Base-by-base conservation (phyloP, 768 basidiomycete genomes). In the Roridomyces roridus region DNA sequence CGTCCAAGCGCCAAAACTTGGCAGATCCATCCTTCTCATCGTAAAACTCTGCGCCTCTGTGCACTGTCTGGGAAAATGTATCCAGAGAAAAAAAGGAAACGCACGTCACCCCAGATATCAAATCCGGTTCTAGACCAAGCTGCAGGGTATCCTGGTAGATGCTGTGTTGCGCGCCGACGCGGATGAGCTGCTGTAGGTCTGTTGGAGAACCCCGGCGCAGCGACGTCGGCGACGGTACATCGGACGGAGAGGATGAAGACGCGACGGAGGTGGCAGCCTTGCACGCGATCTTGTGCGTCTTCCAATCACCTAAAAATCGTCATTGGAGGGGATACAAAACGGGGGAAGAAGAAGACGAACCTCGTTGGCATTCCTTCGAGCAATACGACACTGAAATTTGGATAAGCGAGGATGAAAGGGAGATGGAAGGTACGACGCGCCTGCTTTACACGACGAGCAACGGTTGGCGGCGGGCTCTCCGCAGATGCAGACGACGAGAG, bases 201-300 rank as follows among this genome's bases (percentile, higher is more conserved):
- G 17, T 46, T 3, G 34, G 6, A 15, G 31, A 21, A 26, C 55
- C 41, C 7, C 29, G 29, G 29, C 29, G 29, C 14, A 31, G 14
- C 7, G 29, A 31, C 14, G 14, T 14, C 7, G 29, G 29, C 29
- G 29, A 31, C 14, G 29, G 29, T 7, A 14, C 14, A 31, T n/a
- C n/a, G n/a, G 29, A 7, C 6, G 29, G 29, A 31, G 7, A 31
- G 7, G 29, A 31, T 31, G 29, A 31, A n/a, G n/a, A n/a, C n/a
- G 51, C 8, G 14, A 17, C 14, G 31, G 35, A 24, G 4, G 54
- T 46, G 28, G 41, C 26, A 14, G 39, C 24, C 36, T 55, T 63
- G 37, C 62, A 63, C 18, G 47, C 39, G 18, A 36, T 34, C 23
- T 63, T 63, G 50, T 63, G 57, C 4, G 31, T n/a, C 11, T 52